Evolutionary conservation across 257 asterid species (phyloP), one percentile per base, ranked within the genome.

Genomic region (Solanum infundibuliforme): DNA sequence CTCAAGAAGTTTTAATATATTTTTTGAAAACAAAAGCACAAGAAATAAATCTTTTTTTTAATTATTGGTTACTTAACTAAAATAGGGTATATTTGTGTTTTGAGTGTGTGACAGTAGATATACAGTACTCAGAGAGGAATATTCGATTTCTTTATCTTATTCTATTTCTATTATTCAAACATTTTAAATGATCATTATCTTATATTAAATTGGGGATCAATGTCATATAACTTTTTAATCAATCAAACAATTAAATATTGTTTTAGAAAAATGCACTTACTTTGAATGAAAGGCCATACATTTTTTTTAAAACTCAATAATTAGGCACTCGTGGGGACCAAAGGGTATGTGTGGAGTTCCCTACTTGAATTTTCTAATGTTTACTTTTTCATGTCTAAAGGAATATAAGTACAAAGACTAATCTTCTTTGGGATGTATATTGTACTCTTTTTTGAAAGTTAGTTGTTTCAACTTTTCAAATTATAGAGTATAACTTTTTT

Each of bases 281-380:
- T 87, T 68, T 84, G 74, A 41, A n/a, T 27, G 60, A n/a, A 86
- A 68, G 84, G 36, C 83, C 31, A 84, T 52, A 72, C 62, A 31
- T 84, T 87, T 20, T 55, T 20, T 87, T 76, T 52, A 8, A 8
- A 18, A 66, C 87, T 84, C 88, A 89, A 87, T 84, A 89, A 89
- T 87, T 87, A 41, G 86, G 39, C 81, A 83, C 83, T 87, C 31
- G 82, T 87, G 65, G 89, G 87, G 82, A 84, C 88, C 62, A 87
- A 74, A 72, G 38, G 14, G 23, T 34, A 38, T 72, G 83, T 86
- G 27, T 86, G 84, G 43, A 69, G 48, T 52, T 68, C 82, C 83
- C 88, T 46, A 43, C 88, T 41, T 86, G 68, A 58, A 86, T 72
- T 86, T 72, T 86, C 88, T 86, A 38, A 20, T 72, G 88, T 86